Conservation (phyloP, 148 eudicot genomes). For the Rhododendron molle region DNA sequence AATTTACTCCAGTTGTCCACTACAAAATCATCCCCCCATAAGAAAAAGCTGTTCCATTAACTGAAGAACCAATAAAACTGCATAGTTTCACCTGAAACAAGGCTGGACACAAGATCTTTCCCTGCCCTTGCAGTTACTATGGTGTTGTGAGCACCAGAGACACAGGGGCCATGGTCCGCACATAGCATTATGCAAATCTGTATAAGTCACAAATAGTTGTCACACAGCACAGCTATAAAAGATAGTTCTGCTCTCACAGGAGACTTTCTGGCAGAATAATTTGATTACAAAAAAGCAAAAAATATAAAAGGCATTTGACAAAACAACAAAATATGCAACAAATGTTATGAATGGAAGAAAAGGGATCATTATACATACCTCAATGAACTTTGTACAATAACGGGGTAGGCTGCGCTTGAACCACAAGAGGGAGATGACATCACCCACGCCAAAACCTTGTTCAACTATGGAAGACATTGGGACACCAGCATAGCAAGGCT, state of each 20-base stretch:
- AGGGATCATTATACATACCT: constrained; percentile 37
- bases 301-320: background rate
- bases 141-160: constrained; percentile 96
- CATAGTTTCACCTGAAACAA: constrained; percentile 72
- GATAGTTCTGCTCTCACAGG: background rate
- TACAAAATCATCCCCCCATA: background rate
- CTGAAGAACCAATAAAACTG: background rate
- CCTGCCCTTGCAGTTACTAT: constrained; percentile 99
- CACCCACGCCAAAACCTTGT: constrained; percentile 92
- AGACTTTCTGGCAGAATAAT: background rate
- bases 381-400: constrained; percentile 90
- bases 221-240: background rate
- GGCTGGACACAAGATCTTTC: constrained; percentile 95
- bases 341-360: background rate
- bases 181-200: constrained; percentile 96
- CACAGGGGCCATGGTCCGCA: constrained; percentile 99
- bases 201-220: background rate
- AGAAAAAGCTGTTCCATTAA: background rate
- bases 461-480: constrained; percentile 96
- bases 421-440: constrained; percentile 95
- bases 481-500: constrained; percentile 94
- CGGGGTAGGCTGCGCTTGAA: constrained; percentile 98
- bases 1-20: background rate
- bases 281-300: background rate
- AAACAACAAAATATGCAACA: background rate